Evolutionary conservation across 2,329 filamentous ascomycete species (phyloP).

Genomic region (Phoma sp.): DNA sequence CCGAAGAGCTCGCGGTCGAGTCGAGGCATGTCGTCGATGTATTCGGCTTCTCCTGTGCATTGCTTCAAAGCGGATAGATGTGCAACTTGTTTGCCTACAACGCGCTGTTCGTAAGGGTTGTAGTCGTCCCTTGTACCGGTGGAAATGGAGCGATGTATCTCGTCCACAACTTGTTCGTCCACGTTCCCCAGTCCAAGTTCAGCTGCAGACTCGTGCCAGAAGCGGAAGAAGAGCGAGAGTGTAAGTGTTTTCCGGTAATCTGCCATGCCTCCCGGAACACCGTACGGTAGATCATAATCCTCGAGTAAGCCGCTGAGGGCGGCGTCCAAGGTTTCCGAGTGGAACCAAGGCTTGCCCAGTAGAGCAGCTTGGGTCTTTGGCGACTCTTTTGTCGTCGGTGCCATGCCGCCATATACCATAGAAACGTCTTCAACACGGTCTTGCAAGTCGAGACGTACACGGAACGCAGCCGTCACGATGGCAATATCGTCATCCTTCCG

Average conservation of each 20-base stretch:
- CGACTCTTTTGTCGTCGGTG: conserved; percentile 82
- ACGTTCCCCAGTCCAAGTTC: conserved; percentile 62
- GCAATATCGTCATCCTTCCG: conserved; percentile 97
- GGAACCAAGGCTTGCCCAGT: conserved; percentile 76
- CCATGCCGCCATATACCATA: conserved; percentile 93
- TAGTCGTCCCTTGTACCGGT: conserved; percentile 77
- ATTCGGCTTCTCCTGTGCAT: conserved; percentile 89
- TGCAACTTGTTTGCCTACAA: conserved; percentile 82
- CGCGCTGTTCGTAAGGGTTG: conserved; percentile 78
- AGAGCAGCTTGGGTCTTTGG: conserved; percentile 75
- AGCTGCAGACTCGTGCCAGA: conserved; percentile 85
- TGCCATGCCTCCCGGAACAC: conserved; percentile 95
- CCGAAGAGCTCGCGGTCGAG: conserved; percentile 86
- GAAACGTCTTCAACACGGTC: conserved; percentile 74
- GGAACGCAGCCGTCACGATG: conserved; percentile 87
- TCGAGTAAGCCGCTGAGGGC: conserved; percentile 80
- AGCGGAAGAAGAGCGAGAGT: conserved; percentile 93
- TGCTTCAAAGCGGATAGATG: conserved; percentile 93
- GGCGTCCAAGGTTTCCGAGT: conserved; percentile 82
- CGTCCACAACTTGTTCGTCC: conserved; percentile 75
- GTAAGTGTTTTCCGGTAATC: conserved; percentile 90
- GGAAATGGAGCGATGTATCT: conserved; percentile 84
- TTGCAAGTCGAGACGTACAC: conserved; percentile 71
- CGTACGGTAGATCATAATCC: conserved; percentile 85
- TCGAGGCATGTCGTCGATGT: conserved; percentile 89